A percentile compares a stretch with the other conserved stretches of the same genome.
Evolutionary conservation across 2,329 filamentous ascomycete species (phyloP).

Genomic region (Alternaria dauci): DNA sequence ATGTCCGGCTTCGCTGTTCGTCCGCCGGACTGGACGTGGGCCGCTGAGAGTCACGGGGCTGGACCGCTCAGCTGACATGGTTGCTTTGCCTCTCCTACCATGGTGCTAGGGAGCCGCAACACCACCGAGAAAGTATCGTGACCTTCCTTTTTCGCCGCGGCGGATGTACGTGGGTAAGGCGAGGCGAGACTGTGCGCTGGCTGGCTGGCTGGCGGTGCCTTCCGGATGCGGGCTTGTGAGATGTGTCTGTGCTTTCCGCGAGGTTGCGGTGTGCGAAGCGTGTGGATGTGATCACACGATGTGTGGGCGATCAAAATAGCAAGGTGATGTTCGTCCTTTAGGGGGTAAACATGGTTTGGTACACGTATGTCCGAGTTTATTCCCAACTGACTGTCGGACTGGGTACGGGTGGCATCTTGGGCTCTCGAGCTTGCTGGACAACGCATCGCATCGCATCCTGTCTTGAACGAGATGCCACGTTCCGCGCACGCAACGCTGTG

Average conservation of each 20-base stretch:
- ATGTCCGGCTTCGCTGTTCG: conserved; percentile 18
- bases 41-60: conserved; percentile 32
- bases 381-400: too few species aligned
- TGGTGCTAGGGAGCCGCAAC: conserved; percentile 37
- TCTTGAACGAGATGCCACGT: neutral
- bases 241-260: conserved; percentile 9
- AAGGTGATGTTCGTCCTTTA: neutral
- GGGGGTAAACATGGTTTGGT: neutral
- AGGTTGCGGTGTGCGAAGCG: conserved; percentile 9
- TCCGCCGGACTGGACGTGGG: conserved; percentile 18
- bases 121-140: conserved; percentile 42
- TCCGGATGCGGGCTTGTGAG: conserved; percentile 10
- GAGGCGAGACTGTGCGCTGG: conserved; percentile 13
- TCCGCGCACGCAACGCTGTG: neutral
- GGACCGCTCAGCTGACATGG: conserved; percentile 33
- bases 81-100: conserved; percentile 12
- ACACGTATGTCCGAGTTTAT: neutral
- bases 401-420: neutral
- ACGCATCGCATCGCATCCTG: neutral
- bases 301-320: neutral
- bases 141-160: conserved; percentile 38
- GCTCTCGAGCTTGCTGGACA: neutral
- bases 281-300: conserved; percentile 14
- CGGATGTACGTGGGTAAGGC: conserved; percentile 15
- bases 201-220: conserved; percentile 10